These are phyloP conservation scores for Dictyostelium gargantuum DNA, from an alignment of 208 protist genomes.

Conservation along the genomic window DNA sequence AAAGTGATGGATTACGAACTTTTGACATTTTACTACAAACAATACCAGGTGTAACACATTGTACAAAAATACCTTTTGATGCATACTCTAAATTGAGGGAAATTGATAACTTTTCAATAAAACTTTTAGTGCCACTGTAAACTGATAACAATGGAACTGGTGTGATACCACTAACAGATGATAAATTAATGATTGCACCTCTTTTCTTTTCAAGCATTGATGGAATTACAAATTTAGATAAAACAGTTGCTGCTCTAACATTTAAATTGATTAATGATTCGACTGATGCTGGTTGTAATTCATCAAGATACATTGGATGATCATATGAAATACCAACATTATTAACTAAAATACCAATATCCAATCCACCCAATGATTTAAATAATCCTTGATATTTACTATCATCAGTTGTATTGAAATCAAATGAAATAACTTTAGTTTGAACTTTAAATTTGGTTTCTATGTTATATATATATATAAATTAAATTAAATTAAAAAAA, in stretches of 20 bases:
- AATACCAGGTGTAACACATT: slow-evolving; percentile 32
- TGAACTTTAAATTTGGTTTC: slow-evolving; percentile 83
- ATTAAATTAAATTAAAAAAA: too few relatives aligned
- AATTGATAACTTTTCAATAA: slow-evolving; percentile 30
- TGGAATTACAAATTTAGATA: slow-evolving; percentile 88
- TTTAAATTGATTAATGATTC: slow-evolving; percentile 90
- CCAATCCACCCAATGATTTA: background rate
- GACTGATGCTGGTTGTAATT: slow-evolving; percentile 85
- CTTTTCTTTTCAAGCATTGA: slow-evolving; percentile 52
- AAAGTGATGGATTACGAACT: slow-evolving; percentile 1
- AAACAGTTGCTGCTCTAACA: slow-evolving; percentile 87
- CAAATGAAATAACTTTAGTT: slow-evolving; percentile 88
- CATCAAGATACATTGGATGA: slow-evolving; percentile 92
- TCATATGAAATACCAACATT: slow-evolving; percentile 94
- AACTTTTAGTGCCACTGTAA: slow-evolving; percentile 50
- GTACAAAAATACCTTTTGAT: slow-evolving; percentile 35
- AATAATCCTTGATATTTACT: slow-evolving; percentile 85
- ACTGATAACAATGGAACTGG: slow-evolving; percentile 30
- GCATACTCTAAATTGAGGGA: slow-evolving; percentile 1
- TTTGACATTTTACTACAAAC: slow-evolving; percentile 54
- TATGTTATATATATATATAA: too few relatives aligned
- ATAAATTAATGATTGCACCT: slow-evolving; percentile 52
- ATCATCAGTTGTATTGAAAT: slow-evolving; percentile 85
- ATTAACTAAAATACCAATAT: slow-evolving; percentile 86
- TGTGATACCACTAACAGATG: background rate